Base-by-base conservation (phyloP, 768 basidiomycete species). In the Boletus speciosus region DNA sequence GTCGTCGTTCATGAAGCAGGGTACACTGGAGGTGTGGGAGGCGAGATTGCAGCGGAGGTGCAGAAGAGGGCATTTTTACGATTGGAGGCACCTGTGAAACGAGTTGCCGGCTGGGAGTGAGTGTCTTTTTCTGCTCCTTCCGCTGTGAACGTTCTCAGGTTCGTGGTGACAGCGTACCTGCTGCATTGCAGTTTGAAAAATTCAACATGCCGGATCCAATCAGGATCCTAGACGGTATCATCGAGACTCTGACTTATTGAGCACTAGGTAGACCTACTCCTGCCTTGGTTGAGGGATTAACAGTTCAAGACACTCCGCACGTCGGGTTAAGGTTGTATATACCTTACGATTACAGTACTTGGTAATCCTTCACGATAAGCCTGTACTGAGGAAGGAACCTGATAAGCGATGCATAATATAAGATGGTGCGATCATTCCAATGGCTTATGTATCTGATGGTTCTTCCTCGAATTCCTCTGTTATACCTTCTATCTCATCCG, bases 91-190 rank as follows among this genome's bases (percentile, higher is more conserved):
- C 94, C 94, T 0, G 87, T 98, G 23, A 88, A 80, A 64, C 76
- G 93, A 38, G 83, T 98, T 16, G 83, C 90, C 3, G 92, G 90
- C 29, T 98, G 95, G 95, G 94, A 97, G 93, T 95, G 63, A 80
- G 93, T 86, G 7, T 27, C 42, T 29, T 32, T 52, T 48, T 57
- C 9, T 41, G 29, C 10, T 36, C 15, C 16, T 43, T 50, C 49
- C 46, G 14, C 4, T 23, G 19, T 42, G 43, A 47, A 31, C 23
- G 14, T 57, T 49, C 43, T 57, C 16, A 52, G 5, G 11, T 3
- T 58, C 21, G 9, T 47, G 16, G 49, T 41, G 42, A 40, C 47
- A 94, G 91, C 60, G 82, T 85, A n/a, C 93, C 93, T 3, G 84
- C 84, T 23, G 88, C 83, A 35, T 74, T 97, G 59, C 85, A 88